Base-by-base conservation (phyloP, 257 asterid species). In the Nicotiana noctiflora region DNA sequence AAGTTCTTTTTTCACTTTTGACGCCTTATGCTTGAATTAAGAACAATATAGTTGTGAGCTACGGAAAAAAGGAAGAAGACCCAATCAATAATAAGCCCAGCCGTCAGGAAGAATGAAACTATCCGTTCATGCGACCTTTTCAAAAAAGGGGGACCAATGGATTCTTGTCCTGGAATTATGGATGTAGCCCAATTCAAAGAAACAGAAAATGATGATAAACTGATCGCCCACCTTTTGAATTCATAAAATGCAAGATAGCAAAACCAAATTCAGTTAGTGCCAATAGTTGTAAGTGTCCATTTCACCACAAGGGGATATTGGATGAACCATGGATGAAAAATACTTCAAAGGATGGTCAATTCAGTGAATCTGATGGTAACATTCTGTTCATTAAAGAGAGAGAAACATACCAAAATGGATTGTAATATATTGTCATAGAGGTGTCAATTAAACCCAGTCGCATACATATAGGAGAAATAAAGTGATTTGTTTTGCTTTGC, bases 401-500 rank as follows among this genome's bases (percentile, higher is more conserved):
- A 49, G 44, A 70, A 85, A 83, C 87, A 84, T 89, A 93, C 99
- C 99, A 89, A 88, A 92, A 95, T 75, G 99, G 97, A 82, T 95
- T 95, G 90, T 92, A 95, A 83, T 89, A 93, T 87, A 95, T 79
- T 82, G 88, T 89, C 83, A 92, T 82, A 64, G 91, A 84, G n/a
- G 92, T 55, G 80, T 90, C 89, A 79, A 93, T 88, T 88, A 93
- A 87, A 84, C 85, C 89, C 85, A 95, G 81, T 62, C 95, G 92
- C 93, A 89, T 59, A 32, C 97, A 93, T 76, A 95, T 90, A 84
- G 99, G 99, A 88, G 93, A 85, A 86, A 85, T 85, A 67, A 82
- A 84, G 82, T 75, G 87, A 86, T 84, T 87, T 79, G 79, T 87
- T 77, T 86, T 90, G 82, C 82, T 82, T 81, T 87, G 90, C 82